Percentiles rank a stretch among this genome's conserved stretches.
Evolutionary conservation across 2,329 filamentous ascomycete genomes (phyloP).

Genomic region (Verticillium dahliae): DNA sequence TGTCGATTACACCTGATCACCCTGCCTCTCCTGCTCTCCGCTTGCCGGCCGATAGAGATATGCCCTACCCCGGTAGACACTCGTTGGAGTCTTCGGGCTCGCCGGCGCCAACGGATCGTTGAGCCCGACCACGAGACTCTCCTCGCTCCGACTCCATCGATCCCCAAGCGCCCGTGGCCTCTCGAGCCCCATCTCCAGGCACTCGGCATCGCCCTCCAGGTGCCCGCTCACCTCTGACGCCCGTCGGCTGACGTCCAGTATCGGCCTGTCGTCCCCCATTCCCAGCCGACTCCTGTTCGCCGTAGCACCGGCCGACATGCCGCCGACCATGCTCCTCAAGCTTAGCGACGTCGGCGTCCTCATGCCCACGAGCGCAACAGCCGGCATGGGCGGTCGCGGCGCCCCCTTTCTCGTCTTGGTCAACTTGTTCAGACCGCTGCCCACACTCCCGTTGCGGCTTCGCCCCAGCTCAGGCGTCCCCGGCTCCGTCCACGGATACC

Average conservation of each 20-base stretch:
- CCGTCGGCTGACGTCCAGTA: constrained; percentile 3
- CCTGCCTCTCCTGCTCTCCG: neutral
- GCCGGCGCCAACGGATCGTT: constrained; percentile 20
- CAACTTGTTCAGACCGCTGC: constrained; percentile 7
- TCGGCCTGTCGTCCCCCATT: constrained; percentile 5
- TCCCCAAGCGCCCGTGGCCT: neutral
- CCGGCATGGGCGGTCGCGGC: constrained; percentile 11
- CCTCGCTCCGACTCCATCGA: constrained; percentile 20
- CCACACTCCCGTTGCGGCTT: constrained; percentile 15
- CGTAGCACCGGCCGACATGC: constrained; percentile 9
- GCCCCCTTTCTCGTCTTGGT: constrained; percentile 4
- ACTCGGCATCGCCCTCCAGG: neutral
- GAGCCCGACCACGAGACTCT: constrained; percentile 21
- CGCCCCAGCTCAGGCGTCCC: constrained; percentile 6
- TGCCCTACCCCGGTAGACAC: neutral
- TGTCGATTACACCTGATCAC: neutral
- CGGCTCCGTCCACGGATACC: constrained; percentile 20
- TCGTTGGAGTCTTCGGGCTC: constrained; percentile 9
- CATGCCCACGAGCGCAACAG: constrained; percentile 6
- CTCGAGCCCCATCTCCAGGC: constrained; percentile 10
- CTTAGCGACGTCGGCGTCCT: constrained; percentile 20
- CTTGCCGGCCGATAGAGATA: neutral
- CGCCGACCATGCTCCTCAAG: constrained; percentile 19
- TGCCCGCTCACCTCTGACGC: constrained; percentile 7
- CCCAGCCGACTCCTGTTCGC: constrained; percentile 12